phyloP scores from a whole-genome alignment of 345 rosid species.

The Rhodomyrtus tomentosa region DNA sequence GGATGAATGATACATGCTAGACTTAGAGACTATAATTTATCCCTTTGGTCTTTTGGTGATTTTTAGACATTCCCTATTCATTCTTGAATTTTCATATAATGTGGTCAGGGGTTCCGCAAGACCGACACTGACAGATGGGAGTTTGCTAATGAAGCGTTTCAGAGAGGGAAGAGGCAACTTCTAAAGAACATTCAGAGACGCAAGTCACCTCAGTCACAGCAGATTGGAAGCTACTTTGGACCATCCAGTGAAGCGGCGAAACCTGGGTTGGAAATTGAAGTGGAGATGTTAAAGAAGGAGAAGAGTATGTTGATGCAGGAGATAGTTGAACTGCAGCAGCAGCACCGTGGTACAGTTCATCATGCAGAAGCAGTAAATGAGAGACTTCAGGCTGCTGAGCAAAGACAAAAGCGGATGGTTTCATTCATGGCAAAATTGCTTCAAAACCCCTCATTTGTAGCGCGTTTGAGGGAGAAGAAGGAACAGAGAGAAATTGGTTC shows the following conservation, averaged over 20 bases:
- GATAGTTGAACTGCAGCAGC: conserved; percentile 50
- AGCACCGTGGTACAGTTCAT: conserved; percentile 35
- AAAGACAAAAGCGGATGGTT: conserved; percentile 67
- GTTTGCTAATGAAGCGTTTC: conserved; percentile 82
- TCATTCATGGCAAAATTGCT: conserved; percentile 66
- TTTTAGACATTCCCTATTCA: conserved; percentile 1
- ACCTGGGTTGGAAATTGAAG: conserved; percentile 41
- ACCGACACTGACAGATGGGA: conserved; percentile 88
- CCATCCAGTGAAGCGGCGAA: conserved; percentile 28
- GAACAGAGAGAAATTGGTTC: conserved; percentile 29
- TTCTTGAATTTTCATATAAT: conserved; percentile 17
- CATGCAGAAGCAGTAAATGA: conserved; percentile 42
- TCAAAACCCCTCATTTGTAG: conserved; percentile 47
- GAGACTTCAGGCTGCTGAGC: conserved; percentile 58
- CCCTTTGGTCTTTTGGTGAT: background rate
- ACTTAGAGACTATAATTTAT: background rate
- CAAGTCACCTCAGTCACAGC: conserved; percentile 54
- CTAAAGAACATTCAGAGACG: conserved; percentile 83
- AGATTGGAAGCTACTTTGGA: conserved; percentile 36
- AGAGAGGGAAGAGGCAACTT: conserved; percentile 68
- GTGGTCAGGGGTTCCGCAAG: conserved; percentile 74
- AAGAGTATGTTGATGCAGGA: conserved; percentile 45
- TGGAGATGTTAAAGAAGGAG: conserved; percentile 55
- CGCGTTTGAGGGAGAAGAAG: conserved; percentile 37
- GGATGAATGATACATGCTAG: background rate